Percentiles rank a stretch among this genome's conserved stretches.
These are phyloP conservation scores for Barnettozyma populi DNA, from an alignment of 805 yeast genomes.

Conservation along the genomic window DNA sequence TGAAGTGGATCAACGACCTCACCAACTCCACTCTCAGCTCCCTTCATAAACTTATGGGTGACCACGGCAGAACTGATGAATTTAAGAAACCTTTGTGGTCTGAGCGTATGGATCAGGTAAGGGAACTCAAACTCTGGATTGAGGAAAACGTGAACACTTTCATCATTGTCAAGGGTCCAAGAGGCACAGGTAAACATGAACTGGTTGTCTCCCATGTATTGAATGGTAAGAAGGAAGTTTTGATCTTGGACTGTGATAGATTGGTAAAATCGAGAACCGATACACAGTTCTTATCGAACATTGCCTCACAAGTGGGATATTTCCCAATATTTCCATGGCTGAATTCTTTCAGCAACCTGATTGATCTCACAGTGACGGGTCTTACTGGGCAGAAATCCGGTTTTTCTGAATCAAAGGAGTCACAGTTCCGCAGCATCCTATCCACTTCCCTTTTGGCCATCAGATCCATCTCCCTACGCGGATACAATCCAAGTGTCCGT, in stretches of 20 bases:
- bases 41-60: slow-evolving; percentile 31
- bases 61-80: slow-evolving; percentile 21
- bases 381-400: slow-evolving; percentile 93
- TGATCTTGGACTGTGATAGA: slow-evolving; percentile 74
- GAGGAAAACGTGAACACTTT: slow-evolving; percentile 88
- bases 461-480: slow-evolving; percentile 51
- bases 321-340: slow-evolving; percentile 94
- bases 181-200: slow-evolving; percentile 90
- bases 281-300: slow-evolving; percentile 54
- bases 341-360: slow-evolving; percentile 66
- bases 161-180: slow-evolving; percentile 85
- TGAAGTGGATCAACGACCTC: slow-evolving; percentile 31
- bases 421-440: slow-evolving; percentile 77
- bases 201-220: slow-evolving; percentile 66
- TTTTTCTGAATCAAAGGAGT: slow-evolving; percentile 73
- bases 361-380: slow-evolving; percentile 85
- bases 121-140: slow-evolving; percentile 71
- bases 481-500: slow-evolving; percentile 33
- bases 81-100: slow-evolving; percentile 48
- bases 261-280: slow-evolving; percentile 73
- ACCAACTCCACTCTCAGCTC: slow-evolving; percentile 29
- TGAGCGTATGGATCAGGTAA: slow-evolving; percentile 62
- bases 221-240: slow-evolving; percentile 51
- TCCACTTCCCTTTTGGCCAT: slow-evolving; percentile 67
- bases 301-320: slow-evolving; percentile 80